These are phyloP conservation scores for Alloascoidea hylecoeti DNA, from an alignment of 805 yeast genomes.

Conservation along the genomic window DNA sequence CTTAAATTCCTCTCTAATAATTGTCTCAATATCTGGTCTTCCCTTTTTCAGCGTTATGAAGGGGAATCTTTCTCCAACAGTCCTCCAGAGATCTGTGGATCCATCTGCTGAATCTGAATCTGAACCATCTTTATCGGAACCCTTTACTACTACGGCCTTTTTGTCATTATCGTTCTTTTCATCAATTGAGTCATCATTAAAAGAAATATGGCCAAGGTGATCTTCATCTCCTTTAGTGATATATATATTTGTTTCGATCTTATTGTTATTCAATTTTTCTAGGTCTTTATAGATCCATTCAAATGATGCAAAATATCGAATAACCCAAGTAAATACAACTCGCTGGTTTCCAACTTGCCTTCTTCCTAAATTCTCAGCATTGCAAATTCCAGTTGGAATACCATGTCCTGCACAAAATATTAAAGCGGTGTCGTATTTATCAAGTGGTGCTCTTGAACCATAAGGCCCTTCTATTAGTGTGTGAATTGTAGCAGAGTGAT, in stretches of 20 bases:
- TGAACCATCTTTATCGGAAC: neutral
- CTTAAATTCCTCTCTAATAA: neutral
- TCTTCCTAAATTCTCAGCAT: conserved; percentile 16
- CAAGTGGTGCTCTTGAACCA: conserved; percentile 35
- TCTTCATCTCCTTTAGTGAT: no score
- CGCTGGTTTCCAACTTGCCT: conserved; percentile 13
- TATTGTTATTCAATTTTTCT: conserved; percentile 2
- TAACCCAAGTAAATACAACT: conserved; percentile 44
- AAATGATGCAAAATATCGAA: conserved; percentile 36
- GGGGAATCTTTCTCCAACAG: neutral
- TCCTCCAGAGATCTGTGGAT: no score
- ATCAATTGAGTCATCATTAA: neutral
- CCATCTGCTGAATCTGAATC: no score
- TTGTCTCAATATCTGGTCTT: neutral
- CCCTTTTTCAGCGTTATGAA: neutral
- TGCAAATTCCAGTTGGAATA: conserved; percentile 31
- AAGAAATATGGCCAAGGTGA: neutral
- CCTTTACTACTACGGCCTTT: neutral
- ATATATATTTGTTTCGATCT: neutral
- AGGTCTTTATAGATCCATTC: conserved; percentile 27
- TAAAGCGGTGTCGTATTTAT: conserved; percentile 36
- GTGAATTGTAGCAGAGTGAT: neutral
- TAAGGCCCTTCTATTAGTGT: conserved; percentile 57
- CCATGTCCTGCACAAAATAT: conserved; percentile 68
- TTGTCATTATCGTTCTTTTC: neutral